A percentile compares a stretch with the other conserved stretches of the same genome.
Evolutionary conservation across 768 basidiomycete genomes (phyloP).

Genomic region (Boletus edulis): DNA sequence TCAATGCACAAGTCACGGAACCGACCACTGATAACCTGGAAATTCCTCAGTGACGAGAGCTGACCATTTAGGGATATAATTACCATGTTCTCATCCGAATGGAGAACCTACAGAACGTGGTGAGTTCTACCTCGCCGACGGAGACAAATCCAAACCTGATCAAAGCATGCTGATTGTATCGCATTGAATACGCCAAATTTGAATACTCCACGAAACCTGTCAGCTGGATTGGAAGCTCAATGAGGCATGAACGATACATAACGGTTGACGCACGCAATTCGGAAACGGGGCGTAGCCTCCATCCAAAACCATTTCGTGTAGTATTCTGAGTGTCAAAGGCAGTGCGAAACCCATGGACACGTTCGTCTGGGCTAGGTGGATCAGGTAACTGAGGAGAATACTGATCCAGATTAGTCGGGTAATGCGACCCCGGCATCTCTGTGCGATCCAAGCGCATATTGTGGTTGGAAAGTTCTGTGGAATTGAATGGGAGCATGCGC

Average conservation of each 20-base stretch:
- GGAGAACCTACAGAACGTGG: constrained; percentile 45
- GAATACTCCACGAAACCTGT: constrained; percentile 77
- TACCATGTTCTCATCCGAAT: constrained; percentile 66
- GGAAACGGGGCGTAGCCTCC: constrained; percentile 65
- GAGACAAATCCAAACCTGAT: constrained; percentile 45
- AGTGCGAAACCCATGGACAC: neutral
- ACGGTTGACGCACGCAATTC: constrained; percentile 54
- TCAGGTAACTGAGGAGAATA: neutral
- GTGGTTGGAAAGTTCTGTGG: constrained; percentile 4
- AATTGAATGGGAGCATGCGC: neutral
- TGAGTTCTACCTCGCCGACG: neutral
- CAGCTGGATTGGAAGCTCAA: constrained; percentile 49
- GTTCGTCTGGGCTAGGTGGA: neutral
- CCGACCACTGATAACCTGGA: constrained; percentile 71
- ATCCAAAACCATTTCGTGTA: constrained; percentile 42
- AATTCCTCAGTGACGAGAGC: constrained; percentile 9
- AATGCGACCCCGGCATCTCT: neutral
- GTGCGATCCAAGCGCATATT: neutral
- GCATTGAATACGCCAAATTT: constrained; percentile 91
- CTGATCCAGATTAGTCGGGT: neutral
- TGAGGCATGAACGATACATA: neutral
- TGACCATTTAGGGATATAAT: neutral
- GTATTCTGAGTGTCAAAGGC: constrained; percentile 1
- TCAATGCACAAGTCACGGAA: constrained; percentile 4
- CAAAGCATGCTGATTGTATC: constrained; percentile 82